phyloP scores from a whole-genome alignment of 345 rosid species.

The Lepidium didymum region DNA sequence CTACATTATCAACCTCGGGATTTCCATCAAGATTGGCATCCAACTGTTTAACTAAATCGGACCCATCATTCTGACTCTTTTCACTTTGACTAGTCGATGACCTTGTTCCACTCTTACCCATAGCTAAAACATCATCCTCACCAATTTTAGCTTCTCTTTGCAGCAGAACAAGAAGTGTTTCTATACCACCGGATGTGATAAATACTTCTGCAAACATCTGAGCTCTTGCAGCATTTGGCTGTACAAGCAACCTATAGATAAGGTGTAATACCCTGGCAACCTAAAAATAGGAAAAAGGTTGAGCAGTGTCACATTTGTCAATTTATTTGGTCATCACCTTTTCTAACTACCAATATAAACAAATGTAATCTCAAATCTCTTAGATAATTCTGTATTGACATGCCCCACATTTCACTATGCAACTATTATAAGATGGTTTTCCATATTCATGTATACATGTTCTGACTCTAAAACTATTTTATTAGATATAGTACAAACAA shows the following conservation, averaged over 20 bases:
- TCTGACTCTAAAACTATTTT: not conserved
- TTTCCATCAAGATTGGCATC: slow-evolving; percentile 30
- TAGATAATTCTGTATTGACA: slow-evolving; percentile 2
- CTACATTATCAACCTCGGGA: slow-evolving; percentile 35
- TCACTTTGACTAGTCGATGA: slow-evolving; percentile 37
- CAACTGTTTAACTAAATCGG: slow-evolving; percentile 29
- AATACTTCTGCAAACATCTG: slow-evolving; percentile 69
- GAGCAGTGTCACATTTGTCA: slow-evolving; percentile 8
- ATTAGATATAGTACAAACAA: not conserved
- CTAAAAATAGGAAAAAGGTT: slow-evolving; percentile 37
- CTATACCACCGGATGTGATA: slow-evolving; percentile 83
- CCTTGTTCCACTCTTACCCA: slow-evolving; percentile 29
- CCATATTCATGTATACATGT: not conserved
- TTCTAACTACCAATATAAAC: slow-evolving; percentile 8
- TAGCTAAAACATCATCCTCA: slow-evolving; percentile 40
- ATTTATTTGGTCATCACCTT: not conserved
- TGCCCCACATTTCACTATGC: not conserved
- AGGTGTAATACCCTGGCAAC: slow-evolving; percentile 89
- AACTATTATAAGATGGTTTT: slow-evolving; percentile 9
- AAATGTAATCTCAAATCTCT: not conserved
- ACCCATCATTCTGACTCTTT: slow-evolving; percentile 24
- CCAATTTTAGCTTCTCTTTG: slow-evolving; percentile 93
- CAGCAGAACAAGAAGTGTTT: slow-evolving; percentile 92
- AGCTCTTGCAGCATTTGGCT: slow-evolving; percentile 87
- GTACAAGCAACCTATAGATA: slow-evolving; percentile 81